Evolutionary conservation across 2,329 filamentous ascomycete species (phyloP).

Genomic region (Microcera coccophila): DNA sequence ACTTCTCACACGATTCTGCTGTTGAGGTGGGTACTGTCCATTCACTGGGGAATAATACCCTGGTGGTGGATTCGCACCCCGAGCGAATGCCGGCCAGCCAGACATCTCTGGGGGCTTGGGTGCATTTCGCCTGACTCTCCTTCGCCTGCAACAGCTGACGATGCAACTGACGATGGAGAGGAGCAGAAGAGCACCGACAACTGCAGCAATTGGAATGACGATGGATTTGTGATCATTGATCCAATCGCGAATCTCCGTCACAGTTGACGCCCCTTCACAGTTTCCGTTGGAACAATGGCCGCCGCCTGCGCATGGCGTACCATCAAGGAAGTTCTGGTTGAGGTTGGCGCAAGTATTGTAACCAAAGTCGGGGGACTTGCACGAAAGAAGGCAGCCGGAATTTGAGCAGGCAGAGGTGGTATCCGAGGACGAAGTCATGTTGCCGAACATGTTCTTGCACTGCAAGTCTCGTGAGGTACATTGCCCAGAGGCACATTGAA

Average conservation of each 20-base stretch:
- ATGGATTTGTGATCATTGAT: conserved; percentile 72
- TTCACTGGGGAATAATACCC: conserved; percentile 22
- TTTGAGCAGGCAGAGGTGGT: conserved; percentile 74
- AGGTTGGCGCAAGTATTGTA: conserved; percentile 65
- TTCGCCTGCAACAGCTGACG: conserved; percentile 41
- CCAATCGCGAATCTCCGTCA: conserved; percentile 70
- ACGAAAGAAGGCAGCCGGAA: conserved; percentile 69
- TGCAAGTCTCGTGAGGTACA: conserved; percentile 90
- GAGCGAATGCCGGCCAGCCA: conserved; percentile 23
- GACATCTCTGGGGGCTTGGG: conserved; percentile 26
- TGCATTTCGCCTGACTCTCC: conserved; percentile 19
- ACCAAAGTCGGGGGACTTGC: conserved; percentile 66
- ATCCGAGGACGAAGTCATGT: conserved; percentile 67
- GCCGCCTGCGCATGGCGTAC: conserved; percentile 76
- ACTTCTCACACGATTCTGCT: conserved; percentile 21
- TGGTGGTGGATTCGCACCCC: conserved; percentile 14
- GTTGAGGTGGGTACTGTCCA: conserved; percentile 10
- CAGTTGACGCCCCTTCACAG: conserved; percentile 67
- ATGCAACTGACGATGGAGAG: conserved; percentile 67
- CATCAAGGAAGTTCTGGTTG: conserved; percentile 91
- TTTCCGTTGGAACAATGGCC: conserved; percentile 75
- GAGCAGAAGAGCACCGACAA: conserved; percentile 68
- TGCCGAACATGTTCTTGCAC: conserved; percentile 80
- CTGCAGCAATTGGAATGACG: conserved; percentile 73
- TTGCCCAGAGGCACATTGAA: conserved; percentile 85